phyloP scores from a whole-genome alignment of 179 eudicot species.

The Camellia oleifera region DNA sequence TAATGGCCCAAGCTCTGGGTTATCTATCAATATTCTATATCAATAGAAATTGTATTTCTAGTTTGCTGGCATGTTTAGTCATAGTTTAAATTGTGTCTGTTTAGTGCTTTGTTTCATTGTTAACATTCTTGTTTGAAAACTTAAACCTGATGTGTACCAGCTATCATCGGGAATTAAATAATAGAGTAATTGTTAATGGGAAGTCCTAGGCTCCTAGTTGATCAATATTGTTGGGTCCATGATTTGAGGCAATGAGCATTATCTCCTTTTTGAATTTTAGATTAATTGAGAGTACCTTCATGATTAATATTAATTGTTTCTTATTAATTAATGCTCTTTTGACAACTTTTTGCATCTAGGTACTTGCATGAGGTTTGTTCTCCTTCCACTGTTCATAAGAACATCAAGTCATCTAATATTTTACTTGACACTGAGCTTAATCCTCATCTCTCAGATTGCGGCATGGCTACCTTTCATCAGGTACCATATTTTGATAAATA shows the following conservation, averaged over 20 bases:
- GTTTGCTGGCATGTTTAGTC: not conserved
- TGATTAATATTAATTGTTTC: not conserved
- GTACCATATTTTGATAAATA: conserved; percentile 8
- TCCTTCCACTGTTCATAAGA: conserved; percentile 48
- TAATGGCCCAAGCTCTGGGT: no score
- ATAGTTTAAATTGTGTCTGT: not conserved
- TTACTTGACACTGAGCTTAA: conserved; percentile 52
- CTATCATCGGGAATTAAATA: not conserved
- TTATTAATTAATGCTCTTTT: not conserved
- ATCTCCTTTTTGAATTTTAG: not conserved
- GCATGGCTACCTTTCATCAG: conserved; percentile 41
- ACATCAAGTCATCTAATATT: conserved; percentile 61
- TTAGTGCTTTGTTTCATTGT: not conserved
- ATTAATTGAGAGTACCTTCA: not conserved
- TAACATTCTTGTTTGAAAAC: not conserved
- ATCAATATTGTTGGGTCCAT: conserved; percentile 9
- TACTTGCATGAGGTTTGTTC: conserved; percentile 65
- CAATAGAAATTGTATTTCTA: not conserved
- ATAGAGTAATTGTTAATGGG: not conserved
- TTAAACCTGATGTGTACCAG: not conserved
- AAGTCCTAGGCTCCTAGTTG: no score
- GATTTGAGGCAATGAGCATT: not conserved
- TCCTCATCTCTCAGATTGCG: conserved; percentile 47
- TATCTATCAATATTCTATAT: not conserved
- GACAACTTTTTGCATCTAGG: conserved; percentile 27